Base-by-base conservation (phyloP, 2,329 filamentous ascomycete species). In the Amylocarpus encephaloides region DNA sequence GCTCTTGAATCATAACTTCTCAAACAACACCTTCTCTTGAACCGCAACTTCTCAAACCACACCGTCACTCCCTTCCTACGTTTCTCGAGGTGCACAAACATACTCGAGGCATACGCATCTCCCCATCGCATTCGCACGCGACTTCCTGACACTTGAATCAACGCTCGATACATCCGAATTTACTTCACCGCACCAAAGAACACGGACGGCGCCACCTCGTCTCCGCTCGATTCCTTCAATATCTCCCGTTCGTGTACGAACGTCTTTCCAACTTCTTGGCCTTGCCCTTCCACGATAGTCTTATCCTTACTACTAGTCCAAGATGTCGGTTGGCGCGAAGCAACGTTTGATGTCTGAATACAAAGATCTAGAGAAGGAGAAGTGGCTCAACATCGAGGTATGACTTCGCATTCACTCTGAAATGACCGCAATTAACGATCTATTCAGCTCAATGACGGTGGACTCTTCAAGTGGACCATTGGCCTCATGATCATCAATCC, bases 401-500 rank as follows among this genome's bases (percentile, higher is more conserved):
- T 55, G 78, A 64, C 30, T 44, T 29, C 49, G 42, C 49, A 43
- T n/a, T 11, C 40, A 49, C 18, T 13, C 11, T 16, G 53, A 51
- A 3, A 3, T 48, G 35, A 18, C 32, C 26, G 6, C 35, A 51
- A 30, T 53, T 62, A 43, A 63, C 53, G 32, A 5, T 43, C 47
- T 33, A 5, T 40, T 1, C 46, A 62, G 62, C 62, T 93, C 80
- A 75, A 90, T 33, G 79, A 89, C 57, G 80, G 90, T 62, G 78
- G 83, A n/a, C 82, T 97, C 55, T 85, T 94, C 65, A 79, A 83
- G 57, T 97, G 93, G 92, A 83, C 81, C 53, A 75, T 97, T 43
- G 91, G 86, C 3, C 80, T 98, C 51, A 91, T 95, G 72, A 88
- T 96, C 34, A 80, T 96, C 63, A 97, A 97, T 69, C 81, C 88